Base-by-base conservation (phyloP, 2,329 filamentous ascomycete genomes). In the Furcasterigmium furcatum region DNA sequence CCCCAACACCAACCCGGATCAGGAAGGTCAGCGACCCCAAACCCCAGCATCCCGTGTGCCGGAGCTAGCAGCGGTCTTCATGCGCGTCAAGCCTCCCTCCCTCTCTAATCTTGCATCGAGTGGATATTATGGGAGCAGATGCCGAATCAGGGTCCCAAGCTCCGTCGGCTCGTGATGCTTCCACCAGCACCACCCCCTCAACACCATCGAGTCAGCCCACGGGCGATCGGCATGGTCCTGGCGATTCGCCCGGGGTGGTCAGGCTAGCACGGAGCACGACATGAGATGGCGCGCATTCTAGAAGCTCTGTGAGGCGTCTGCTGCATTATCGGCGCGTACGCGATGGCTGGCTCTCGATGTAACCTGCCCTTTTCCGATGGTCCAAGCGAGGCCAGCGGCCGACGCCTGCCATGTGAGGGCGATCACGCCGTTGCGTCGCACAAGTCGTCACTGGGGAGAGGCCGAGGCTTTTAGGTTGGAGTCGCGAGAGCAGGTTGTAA, bases 61-160 rank as follows among this genome's bases (percentile, higher is more conserved):
- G 40, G 27, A 34, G 40, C 40, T 42, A 42, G 18, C 30, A 18
- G 27, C 29, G 27, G 27, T 14, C 27, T 20, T 34, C 24, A 29
- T 30, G 24, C 27, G 16, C 39, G 18, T 41, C 29, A 22, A 22
- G 12, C 18, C 27, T 36, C 19, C n/a, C n/a, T 16, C 30, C 30
- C 34, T 36, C n/a, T 36, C 34, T 19, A 42, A 42, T 42, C 40
- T 42, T 32, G 40, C 40, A 42, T 42, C 27, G 34, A 36, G 27
- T 13, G n/a, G n/a, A n/a, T n/a, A n/a, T n/a, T n/a, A n/a, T n/a
- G 12, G 30, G 30, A 42, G 40, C 40, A 42, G 40, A 42, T 42
- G 40, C 40, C 40, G 40, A 42, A 42, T 42, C 40, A 42, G 29
- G 40, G 40, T 42, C 40, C 40, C 40, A 42, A 34, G 27, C 27